Conservation (phyloP, 768 basidiomycete species). For the Hirschioporus abietinus region DNA sequence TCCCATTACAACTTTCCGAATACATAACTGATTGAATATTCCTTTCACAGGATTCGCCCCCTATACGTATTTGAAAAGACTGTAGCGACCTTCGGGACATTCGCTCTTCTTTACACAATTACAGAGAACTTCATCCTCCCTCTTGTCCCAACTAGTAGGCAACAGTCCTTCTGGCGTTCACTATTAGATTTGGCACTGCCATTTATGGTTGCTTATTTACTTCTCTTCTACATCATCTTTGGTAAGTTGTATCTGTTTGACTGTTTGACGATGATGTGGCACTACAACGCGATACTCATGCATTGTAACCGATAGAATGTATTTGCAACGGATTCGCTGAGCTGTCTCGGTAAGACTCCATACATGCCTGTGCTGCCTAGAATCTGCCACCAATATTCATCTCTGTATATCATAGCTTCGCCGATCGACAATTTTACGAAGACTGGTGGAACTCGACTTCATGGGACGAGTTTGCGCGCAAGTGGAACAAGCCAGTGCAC, state of each 20-base stretch:
- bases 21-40: conserved; percentile 13
- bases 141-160: conserved; percentile 54
- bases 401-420: conserved; percentile 55
- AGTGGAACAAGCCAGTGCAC: conserved; percentile 98
- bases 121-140: conserved; percentile 94
- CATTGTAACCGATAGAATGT: conserved; percentile 54
- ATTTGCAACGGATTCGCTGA: conserved; percentile 97
- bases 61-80: conserved; percentile 72
- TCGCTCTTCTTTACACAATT: conserved; percentile 87
- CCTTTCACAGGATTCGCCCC: conserved; percentile 48
- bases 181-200: conserved; percentile 86
- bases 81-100: conserved; percentile 91
- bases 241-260: conserved; percentile 35
- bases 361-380: not conserved
- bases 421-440: conserved; percentile 96
- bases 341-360: conserved; percentile 63
- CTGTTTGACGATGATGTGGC: not conserved
- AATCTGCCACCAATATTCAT: conserved; percentile 3
- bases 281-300: conserved; percentile 10
- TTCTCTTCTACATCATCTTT: conserved; percentile 84
- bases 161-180: conserved; percentile 69
- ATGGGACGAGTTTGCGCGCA: conserved; percentile 95
- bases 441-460: conserved; percentile 99
- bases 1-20: not conserved
- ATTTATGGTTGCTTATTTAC: conserved; percentile 88